phyloP scores from a whole-genome alignment of 768 basidiomycete species.

The Leucogyrophana mollusca region DNA sequence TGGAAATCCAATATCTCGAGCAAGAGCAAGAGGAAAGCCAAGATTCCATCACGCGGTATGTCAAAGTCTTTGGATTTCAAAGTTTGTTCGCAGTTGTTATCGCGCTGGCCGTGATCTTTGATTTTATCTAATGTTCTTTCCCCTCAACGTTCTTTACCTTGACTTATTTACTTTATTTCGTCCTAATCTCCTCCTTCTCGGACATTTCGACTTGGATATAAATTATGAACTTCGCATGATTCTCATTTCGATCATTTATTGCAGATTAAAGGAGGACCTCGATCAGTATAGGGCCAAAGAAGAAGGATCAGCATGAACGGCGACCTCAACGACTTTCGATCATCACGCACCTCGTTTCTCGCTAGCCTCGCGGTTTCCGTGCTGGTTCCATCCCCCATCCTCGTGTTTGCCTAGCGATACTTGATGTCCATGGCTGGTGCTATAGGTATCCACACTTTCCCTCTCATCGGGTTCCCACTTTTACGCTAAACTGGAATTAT shows the following conservation, averaged over 20 bases:
- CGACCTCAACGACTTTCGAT: slow-evolving; percentile 4
- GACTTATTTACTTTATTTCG: slow-evolving; percentile 16
- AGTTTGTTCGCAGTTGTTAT: slow-evolving; percentile 50
- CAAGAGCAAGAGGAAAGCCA: slow-evolving; percentile 76
- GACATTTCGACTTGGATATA: slow-evolving; percentile 18
- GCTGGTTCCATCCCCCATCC: slow-evolving; percentile 22
- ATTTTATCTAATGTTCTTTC: slow-evolving; percentile 37
- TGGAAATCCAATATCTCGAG: slow-evolving; percentile 82
- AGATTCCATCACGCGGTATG: slow-evolving; percentile 79
- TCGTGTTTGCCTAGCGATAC: slow-evolving; percentile 15
- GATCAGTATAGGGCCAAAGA: slow-evolving; percentile 42
- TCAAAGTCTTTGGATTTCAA: slow-evolving; percentile 57
- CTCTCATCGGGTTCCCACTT: no score
- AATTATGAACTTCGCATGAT: slow-evolving; percentile 37
- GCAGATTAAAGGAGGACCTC: slow-evolving; percentile 70
- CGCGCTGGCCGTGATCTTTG: slow-evolving; percentile 55
- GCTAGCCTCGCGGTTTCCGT: slow-evolving; percentile 36
- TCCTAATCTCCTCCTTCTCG: slow-evolving; percentile 13
- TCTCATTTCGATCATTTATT: slow-evolving; percentile 22
- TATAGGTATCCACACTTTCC: not conserved
- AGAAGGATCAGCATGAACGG: slow-evolving; percentile 16
- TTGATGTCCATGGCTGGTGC: slow-evolving; percentile 14
- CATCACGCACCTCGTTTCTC: slow-evolving; percentile 6
- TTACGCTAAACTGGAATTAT: no score
- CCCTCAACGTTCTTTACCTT: slow-evolving; percentile 9